Percentiles rank a stretch among this genome's conserved stretches.
phyloP scores from a whole-genome alignment of 768 basidiomycete genomes.

The Cystofilobasidium bisporidii region DNA sequence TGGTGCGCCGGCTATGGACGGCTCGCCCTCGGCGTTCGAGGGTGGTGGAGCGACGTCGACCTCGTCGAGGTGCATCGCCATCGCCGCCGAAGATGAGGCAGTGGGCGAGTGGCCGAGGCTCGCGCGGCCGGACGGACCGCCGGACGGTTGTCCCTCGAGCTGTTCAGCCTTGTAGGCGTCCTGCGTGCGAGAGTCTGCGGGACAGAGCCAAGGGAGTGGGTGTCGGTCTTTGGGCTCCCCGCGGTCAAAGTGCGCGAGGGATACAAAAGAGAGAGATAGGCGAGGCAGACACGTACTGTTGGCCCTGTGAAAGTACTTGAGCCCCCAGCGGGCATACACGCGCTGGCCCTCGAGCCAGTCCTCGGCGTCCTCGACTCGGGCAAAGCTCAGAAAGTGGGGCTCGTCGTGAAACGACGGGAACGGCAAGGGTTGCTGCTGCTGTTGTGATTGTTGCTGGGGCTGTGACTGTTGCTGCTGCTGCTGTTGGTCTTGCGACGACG shows the following conservation, averaged over 20 bases:
- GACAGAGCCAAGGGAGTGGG: not conserved
- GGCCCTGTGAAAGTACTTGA: constrained; percentile 7
- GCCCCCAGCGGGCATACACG: not conserved
- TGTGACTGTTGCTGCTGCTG: constrained; percentile 1
- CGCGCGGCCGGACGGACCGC: not conserved
- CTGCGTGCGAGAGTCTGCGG: not conserved
- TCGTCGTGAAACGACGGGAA: not conserved
- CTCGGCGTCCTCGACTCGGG: not conserved
- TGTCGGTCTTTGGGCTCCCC: too few relatives aligned
- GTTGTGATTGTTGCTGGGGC: too few relatives aligned
- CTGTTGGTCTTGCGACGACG: not conserved
- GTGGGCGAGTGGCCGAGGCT: too few relatives aligned
- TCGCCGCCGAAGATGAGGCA: too few relatives aligned
- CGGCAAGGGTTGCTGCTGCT: not conserved
- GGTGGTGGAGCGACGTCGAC: too few relatives aligned
- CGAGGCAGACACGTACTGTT: not conserved
- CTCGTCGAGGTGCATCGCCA: too few relatives aligned
- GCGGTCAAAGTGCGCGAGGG: not conserved
- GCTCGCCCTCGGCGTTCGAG: too few relatives aligned
- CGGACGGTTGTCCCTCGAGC: not conserved
- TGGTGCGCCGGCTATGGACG: too few relatives aligned
- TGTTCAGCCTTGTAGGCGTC: not conserved
- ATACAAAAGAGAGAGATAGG: not conserved
- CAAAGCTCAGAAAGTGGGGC: not conserved
- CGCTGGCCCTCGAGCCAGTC: not conserved